phyloP scores from a whole-genome alignment of 495 filamentous ascomycete genomes.

The Xylaria cubensis region DNA sequence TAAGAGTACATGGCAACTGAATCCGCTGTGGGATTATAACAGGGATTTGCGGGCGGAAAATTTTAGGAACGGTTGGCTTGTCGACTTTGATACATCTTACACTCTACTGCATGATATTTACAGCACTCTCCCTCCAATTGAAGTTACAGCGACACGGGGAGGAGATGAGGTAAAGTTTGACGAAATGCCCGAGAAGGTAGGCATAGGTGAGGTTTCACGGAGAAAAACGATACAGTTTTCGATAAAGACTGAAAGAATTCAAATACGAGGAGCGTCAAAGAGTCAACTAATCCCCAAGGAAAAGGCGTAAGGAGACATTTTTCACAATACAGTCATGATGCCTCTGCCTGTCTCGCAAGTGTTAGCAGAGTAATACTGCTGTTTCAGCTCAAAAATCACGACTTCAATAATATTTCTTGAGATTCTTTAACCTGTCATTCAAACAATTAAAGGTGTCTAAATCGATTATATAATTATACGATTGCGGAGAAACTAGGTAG shows the following conservation, averaged over 20 bases:
- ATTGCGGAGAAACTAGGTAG: too few species aligned
- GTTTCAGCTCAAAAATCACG: too few species aligned
- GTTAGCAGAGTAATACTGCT: too few species aligned
- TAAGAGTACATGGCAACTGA: not conserved
- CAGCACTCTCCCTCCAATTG: not conserved
- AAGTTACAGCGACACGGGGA: not conserved
- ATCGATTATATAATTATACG: too few species aligned
- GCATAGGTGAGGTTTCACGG: not conserved
- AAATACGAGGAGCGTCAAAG: not conserved
- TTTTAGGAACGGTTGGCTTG: conserved; percentile 1
- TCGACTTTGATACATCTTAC: conserved; percentile 1
- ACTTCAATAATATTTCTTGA: too few species aligned
- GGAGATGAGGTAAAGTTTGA: not conserved
- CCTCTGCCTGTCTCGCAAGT: too few species aligned
- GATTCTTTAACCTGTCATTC: too few species aligned
- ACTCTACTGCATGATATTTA: conserved; percentile 1
- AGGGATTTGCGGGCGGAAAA: not conserved
- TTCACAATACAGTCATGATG: too few species aligned
- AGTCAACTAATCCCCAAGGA: not conserved
- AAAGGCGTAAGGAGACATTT: not conserved
- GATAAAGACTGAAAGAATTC: not conserved
- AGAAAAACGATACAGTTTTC: not conserved
- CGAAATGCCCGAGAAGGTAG: not conserved
- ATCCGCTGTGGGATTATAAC: not conserved
- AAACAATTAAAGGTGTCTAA: too few species aligned